Conservation (phyloP, 2,329 filamentous ascomycete species). For the Talaromyces sp. region DNA sequence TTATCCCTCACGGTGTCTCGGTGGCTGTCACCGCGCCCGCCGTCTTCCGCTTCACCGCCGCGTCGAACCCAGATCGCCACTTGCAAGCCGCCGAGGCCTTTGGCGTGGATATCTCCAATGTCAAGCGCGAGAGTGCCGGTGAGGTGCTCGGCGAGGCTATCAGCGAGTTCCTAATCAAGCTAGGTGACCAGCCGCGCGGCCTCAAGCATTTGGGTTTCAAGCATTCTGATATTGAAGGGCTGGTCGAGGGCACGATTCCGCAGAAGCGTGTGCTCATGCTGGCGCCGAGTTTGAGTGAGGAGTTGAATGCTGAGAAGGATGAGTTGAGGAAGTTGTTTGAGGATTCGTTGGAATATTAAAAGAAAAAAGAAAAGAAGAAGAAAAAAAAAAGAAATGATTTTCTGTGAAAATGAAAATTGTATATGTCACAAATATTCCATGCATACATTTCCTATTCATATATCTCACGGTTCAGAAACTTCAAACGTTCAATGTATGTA, state of each 20-base stretch:
- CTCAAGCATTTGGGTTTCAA: slow-evolving; percentile 78
- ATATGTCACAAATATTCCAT: not conserved
- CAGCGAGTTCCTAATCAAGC: slow-evolving; percentile 67
- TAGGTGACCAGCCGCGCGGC: slow-evolving; percentile 88
- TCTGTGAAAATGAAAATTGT: not conserved
- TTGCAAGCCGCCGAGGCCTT: slow-evolving; percentile 84
- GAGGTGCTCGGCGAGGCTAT: slow-evolving; percentile 82
- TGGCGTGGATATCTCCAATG: slow-evolving; percentile 79
- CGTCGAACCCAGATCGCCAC: slow-evolving; percentile 89
- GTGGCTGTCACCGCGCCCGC: slow-evolving; percentile 90
- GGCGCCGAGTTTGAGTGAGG: slow-evolving; percentile 71
- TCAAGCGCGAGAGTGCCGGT: slow-evolving; percentile 83
- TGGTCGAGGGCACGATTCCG: slow-evolving; percentile 93
- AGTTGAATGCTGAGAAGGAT: slow-evolving; percentile 64
- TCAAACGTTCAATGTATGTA: slow-evolving; percentile 15
- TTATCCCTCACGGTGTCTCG: slow-evolving; percentile 94
- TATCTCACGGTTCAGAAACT: not conserved
- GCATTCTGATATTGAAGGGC: slow-evolving; percentile 64
- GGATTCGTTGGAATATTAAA: slow-evolving; percentile 49
- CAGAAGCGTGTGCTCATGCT: slow-evolving; percentile 87
- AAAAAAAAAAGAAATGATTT: not conserved
- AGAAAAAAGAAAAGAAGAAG: not conserved
- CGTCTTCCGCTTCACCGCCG: slow-evolving; percentile 86
- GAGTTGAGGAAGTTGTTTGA: slow-evolving; percentile 67
- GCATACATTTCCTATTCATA: not conserved